phyloP scores from a whole-genome alignment of 176 grass and related monocot species.

The Raddia distichophylla region DNA sequence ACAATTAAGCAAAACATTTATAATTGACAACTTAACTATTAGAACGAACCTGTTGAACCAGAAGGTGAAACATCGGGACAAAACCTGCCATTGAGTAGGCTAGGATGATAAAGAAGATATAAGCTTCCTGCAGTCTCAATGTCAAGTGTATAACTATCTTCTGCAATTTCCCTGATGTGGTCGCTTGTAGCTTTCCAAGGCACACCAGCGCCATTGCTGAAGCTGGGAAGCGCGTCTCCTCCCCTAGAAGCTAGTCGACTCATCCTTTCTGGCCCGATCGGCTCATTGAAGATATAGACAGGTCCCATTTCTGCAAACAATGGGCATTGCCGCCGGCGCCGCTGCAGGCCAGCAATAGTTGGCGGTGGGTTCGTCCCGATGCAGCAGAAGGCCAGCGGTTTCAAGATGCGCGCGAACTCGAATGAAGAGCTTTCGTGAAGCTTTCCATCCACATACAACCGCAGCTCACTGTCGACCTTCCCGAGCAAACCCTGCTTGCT shows the following conservation, averaged over 20 bases:
- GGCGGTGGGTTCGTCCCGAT: conserved; percentile 88
- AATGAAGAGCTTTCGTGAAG: conserved; percentile 83
- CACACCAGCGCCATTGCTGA: conserved; percentile 77
- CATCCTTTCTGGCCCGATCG: conserved; percentile 88
- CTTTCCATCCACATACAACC: conserved; percentile 85
- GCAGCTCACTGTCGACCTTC: conserved; percentile 78
- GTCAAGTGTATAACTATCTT: conserved; percentile 71
- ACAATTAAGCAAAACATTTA: conserved; percentile 22
- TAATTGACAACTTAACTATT: conserved; percentile 17
- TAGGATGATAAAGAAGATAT: conserved; percentile 93
- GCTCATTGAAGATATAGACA: conserved; percentile 89
- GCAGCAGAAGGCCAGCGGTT: conserved; percentile 83
- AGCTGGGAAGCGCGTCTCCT: conserved; percentile 81
- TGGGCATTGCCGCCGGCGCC: conserved; percentile 62
- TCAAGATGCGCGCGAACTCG: conserved; percentile 84
- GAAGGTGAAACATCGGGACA: conserved; percentile 92
- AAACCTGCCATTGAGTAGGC: conserved; percentile 70
- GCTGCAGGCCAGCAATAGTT: conserved; percentile 69
- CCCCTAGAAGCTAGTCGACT: conserved; percentile 72
- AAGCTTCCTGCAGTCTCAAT: conserved; percentile 70
- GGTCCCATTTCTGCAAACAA: conserved; percentile 96
- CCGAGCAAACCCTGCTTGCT: conserved; percentile 86
- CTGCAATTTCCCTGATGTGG: conserved; percentile 59
- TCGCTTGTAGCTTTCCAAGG: conserved; percentile 76
- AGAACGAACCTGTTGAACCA: conserved; percentile 79